These are phyloP conservation scores for Chlorella sp. DNA, from an alignment of 139 green algal species.

Conservation along the genomic window DNA sequence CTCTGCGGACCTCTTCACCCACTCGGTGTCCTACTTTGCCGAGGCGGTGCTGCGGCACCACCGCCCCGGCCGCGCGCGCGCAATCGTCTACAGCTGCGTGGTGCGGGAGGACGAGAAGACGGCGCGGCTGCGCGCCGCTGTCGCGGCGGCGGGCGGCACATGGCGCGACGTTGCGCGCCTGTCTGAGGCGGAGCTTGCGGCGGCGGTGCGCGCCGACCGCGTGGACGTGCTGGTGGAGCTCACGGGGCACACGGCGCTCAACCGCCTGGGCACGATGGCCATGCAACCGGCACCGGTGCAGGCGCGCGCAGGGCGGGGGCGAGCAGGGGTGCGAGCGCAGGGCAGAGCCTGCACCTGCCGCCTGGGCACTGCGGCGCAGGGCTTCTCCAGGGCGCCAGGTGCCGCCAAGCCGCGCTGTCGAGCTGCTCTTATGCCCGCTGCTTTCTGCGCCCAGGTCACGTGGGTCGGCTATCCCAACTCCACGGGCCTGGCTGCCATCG, in stretches of 20 bases:
- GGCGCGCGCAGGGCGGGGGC: conserved; percentile 26
- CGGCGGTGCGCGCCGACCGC: conserved; percentile 51
- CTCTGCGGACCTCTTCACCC: conserved; percentile 95
- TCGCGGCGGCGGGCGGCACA: conserved; percentile 59
- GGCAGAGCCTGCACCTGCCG: no score
- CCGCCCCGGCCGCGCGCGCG: conserved; percentile 32
- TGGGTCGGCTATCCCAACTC: conserved; percentile 99
- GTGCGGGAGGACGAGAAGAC: conserved; percentile 81
- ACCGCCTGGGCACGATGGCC: conserved; percentile 88
- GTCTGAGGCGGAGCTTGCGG: conserved; percentile 66
- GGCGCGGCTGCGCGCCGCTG: conserved; percentile 48
- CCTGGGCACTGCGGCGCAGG: no score
- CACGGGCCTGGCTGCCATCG: conserved; percentile 82
- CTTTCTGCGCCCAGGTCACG: conserved; percentile 67
- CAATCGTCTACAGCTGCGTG: conserved; percentile 67
- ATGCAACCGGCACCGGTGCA: conserved; percentile 85
- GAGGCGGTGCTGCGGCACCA: conserved; percentile 89
- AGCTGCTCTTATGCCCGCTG: neutral
- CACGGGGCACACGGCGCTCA: conserved; percentile 96
- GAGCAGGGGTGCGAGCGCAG: no score
- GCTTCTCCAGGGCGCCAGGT: neutral
- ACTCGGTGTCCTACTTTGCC: conserved; percentile 97
- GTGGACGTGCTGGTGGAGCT: conserved; percentile 98
- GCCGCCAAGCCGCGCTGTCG: neutral
- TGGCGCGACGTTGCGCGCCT: conserved; percentile 68